These are phyloP conservation scores for Solanum pimpinellifolium DNA, from an alignment of 257 asterid genomes.

Conservation along the genomic window DNA sequence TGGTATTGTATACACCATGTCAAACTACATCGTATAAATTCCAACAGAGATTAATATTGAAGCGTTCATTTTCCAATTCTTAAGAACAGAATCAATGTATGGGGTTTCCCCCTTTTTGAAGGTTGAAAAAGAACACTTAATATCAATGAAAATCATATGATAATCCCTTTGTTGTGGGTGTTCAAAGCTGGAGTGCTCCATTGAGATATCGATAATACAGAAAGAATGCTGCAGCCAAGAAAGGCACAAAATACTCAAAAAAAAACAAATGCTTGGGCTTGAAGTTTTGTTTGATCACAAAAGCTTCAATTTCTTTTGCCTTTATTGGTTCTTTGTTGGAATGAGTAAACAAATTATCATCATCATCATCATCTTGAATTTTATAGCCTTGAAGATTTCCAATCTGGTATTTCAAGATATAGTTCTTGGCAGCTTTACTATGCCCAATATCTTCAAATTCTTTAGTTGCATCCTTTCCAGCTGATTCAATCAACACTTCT, in stretches of 20 bases:
- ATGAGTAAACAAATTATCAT: background rate
- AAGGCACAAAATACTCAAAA: conserved; percentile 13
- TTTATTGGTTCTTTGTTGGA: background rate
- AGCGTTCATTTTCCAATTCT: background rate
- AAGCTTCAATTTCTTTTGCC: conserved; percentile 14
- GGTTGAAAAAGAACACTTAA: background rate
- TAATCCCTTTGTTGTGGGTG: background rate
- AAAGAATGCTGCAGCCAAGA: conserved; percentile 9
- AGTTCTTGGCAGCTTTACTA: conserved; percentile 19
- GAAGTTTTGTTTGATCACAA: conserved; percentile 6
- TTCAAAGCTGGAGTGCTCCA: background rate
- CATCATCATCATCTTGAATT: background rate
- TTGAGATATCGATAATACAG: conserved; percentile 8
- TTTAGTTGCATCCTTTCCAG: conserved; percentile 31
- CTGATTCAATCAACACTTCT: conserved; percentile 22
- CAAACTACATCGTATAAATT: background rate
- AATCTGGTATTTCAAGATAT: conserved; percentile 10
- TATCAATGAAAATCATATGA: background rate
- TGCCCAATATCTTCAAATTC: conserved; percentile 26
- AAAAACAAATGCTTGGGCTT: background rate
- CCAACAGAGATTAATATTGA: background rate
- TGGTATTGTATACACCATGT: background rate
- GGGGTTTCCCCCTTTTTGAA: background rate
- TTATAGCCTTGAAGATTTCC: conserved; percentile 23
- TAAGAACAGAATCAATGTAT: background rate